Percentiles rank a stretch among this genome's conserved stretches.
Conservation (phyloP, 176 grass and related monocot genomes). For the Carex kokanica region DNA sequence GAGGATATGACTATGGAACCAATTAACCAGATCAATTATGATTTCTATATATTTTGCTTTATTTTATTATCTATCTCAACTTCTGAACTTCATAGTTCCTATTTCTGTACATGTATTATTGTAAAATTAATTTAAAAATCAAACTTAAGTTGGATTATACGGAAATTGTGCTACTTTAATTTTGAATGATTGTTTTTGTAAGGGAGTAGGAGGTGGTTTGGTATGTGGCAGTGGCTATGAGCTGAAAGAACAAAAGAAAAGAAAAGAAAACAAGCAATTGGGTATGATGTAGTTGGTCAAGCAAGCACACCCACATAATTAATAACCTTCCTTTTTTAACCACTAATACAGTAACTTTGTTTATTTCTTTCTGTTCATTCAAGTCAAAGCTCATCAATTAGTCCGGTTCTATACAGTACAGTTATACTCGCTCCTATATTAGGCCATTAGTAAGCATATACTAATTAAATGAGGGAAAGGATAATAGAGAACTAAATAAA, state of each 20-base stretch:
- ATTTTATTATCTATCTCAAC: background rate
- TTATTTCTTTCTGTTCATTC: background rate
- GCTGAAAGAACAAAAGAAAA: background rate
- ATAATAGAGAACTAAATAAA: background rate
- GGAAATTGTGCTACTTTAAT: background rate
- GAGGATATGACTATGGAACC: constrained; percentile 4
- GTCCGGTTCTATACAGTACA: background rate
- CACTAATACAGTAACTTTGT: background rate
- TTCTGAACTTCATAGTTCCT: background rate
- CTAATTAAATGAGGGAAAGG: background rate
- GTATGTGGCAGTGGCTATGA: background rate
- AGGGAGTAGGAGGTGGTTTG: background rate
- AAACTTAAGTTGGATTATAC: background rate
- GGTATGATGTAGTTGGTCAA: constrained; percentile 13
- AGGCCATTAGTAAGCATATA: background rate
- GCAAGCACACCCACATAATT: constrained; percentile 18
- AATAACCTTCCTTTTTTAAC: constrained; percentile 2
- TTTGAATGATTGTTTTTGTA: background rate
- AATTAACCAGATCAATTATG: constrained; percentile 10
- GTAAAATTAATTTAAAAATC: background rate
- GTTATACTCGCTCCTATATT: background rate
- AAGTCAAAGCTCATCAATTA: background rate
- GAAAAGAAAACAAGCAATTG: background rate
- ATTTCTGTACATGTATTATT: background rate
- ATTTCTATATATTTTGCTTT: background rate